These are phyloP conservation scores for Chondrus crispus DNA, from an alignment of 23 red algal genomes.

Conservation along the genomic window DNA sequence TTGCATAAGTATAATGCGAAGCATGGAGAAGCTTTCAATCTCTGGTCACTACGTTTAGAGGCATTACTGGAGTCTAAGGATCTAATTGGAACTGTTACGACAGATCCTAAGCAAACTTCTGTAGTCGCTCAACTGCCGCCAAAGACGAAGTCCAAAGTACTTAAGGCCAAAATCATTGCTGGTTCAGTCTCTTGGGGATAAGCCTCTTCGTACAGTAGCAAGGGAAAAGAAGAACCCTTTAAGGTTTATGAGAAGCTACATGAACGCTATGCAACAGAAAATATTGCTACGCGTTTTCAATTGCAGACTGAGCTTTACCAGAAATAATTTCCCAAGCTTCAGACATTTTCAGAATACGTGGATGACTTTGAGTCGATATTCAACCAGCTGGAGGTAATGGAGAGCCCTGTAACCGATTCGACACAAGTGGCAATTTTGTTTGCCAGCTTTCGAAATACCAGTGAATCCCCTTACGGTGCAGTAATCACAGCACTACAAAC, in stretches of 20 bases:
- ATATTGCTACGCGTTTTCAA: background rate
- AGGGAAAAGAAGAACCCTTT: background rate
- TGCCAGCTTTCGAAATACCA: background rate
- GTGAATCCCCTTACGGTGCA: background rate
- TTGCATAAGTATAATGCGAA: too few species aligned
- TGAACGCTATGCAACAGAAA: background rate
- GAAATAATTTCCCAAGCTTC: background rate
- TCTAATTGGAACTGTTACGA: background rate
- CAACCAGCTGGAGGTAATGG: background rate
- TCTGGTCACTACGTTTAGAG: background rate
- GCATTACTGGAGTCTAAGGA: conserved; percentile 8
- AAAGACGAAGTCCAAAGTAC: background rate
- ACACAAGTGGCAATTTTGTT: background rate
- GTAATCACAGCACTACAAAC: background rate
- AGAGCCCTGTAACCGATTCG: background rate
- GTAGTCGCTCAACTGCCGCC: background rate
- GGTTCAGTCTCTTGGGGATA: background rate
- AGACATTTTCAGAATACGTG: background rate
- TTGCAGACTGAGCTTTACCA: background rate
- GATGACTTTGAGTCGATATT: conserved; percentile 9
- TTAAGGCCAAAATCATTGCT: background rate
- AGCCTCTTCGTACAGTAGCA: background rate
- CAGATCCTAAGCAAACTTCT: background rate
- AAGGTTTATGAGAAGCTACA: background rate
- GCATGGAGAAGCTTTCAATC: background rate